phyloP scores from a whole-genome alignment of 2,329 filamentous ascomycete species.

The Aspergillus tubingensis region DNA sequence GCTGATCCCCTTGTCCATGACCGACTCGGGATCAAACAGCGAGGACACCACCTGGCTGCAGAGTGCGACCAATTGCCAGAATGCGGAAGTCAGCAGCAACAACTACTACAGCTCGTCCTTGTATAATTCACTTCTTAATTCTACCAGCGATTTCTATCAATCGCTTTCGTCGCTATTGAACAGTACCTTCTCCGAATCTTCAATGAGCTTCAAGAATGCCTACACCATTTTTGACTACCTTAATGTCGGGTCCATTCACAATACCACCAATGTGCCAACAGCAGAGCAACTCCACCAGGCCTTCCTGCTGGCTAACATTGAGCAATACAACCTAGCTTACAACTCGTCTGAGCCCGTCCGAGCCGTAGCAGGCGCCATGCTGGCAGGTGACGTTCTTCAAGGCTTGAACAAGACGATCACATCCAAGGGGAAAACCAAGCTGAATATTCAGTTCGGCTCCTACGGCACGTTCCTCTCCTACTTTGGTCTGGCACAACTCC shows the following conservation, averaged over 20 bases:
- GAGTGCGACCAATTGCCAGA: slow-evolving; percentile 56
- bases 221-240: slow-evolving; percentile 67
- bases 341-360: slow-evolving; percentile 59
- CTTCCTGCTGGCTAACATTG: slow-evolving; percentile 71
- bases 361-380: slow-evolving; percentile 59
- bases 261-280: slow-evolving; percentile 61
- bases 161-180: slow-evolving; percentile 56
- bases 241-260: slow-evolving; percentile 65
- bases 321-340: slow-evolving; percentile 83
- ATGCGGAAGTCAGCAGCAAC: slow-evolving; percentile 60
- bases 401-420: slow-evolving; percentile 46
- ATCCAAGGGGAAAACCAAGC: slow-evolving; percentile 39
- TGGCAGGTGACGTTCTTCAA: slow-evolving; percentile 64
- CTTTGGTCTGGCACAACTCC: slow-evolving; percentile 60
- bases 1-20: slow-evolving; percentile 71
- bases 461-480: slow-evolving; percentile 64
- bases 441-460: slow-evolving; percentile 61
- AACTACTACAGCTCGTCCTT: slow-evolving; percentile 56
- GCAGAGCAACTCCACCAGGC: slow-evolving; percentile 62
- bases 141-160: slow-evolving; percentile 57
- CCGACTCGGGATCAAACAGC: slow-evolving; percentile 61
- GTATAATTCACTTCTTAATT: slow-evolving; percentile 51
- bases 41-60: slow-evolving; percentile 62
- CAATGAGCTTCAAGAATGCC: slow-evolving; percentile 63
- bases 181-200: slow-evolving; percentile 49